A percentile compares a stretch with the other conserved stretches of the same genome.
These are phyloP conservation scores for Cadophora luteo-olivacea DNA, from an alignment of 2,329 filamentous ascomycete species.

Conservation along the genomic window DNA sequence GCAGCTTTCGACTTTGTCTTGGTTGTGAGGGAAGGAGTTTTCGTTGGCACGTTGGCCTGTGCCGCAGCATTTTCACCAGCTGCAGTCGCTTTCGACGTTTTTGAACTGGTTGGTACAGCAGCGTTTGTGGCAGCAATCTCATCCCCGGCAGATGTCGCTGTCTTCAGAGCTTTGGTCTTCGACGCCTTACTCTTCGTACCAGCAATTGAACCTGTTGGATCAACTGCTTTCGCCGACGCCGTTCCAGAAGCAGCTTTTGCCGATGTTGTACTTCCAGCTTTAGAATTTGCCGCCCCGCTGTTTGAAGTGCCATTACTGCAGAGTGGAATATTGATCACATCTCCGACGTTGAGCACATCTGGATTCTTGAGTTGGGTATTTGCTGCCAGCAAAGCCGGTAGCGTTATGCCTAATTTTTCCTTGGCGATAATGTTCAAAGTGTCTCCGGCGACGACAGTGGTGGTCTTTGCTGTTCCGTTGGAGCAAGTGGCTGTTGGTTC, in stretches of 20 bases:
- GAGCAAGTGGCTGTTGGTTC: slow-evolving; percentile 27
- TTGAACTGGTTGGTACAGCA: neutral
- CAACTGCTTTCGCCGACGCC: no score
- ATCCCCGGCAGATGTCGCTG: neutral
- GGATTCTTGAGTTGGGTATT: slow-evolving; percentile 27
- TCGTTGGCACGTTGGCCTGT: neutral
- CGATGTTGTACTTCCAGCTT: neutral
- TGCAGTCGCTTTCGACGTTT: neutral
- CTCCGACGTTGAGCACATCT: neutral
- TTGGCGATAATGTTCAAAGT: slow-evolving; percentile 31
- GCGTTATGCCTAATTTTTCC: slow-evolving; percentile 31
- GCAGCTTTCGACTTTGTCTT: neutral
- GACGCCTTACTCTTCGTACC: neutral
- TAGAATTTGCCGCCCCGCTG: neutral
- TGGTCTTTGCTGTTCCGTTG: slow-evolving; percentile 22
- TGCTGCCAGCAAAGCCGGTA: slow-evolving; percentile 23
- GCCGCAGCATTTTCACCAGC: neutral
- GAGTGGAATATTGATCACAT: neutral
- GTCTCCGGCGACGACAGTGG: slow-evolving; percentile 25
- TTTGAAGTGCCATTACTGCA: neutral
- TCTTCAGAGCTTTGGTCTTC: neutral
- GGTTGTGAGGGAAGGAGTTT: neutral
- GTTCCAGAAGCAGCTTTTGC: neutral
- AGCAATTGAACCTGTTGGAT: neutral
- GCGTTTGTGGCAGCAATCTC: neutral